Evolutionary conservation across 2,329 filamentous ascomycete genomes (phyloP).

Genomic region (Paecilomyces fulvus): DNA sequence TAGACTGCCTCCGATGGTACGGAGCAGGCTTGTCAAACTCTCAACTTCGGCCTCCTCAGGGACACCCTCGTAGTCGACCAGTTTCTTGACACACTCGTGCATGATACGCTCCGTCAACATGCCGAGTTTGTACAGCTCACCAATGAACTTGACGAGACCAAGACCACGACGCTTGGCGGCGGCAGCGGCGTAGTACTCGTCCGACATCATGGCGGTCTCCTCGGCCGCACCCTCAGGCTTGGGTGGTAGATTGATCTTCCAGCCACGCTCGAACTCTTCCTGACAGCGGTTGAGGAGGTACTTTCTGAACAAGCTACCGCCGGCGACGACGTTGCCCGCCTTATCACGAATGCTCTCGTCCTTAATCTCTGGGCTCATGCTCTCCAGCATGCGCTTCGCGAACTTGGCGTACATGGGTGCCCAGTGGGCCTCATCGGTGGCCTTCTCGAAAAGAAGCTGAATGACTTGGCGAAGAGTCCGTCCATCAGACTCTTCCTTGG

Average conservation of each 20-base stretch:
- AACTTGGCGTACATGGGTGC: conserved; percentile 98
- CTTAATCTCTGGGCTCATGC: conserved; percentile 88
- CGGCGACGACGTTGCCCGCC: conserved; percentile 76
- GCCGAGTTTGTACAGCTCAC: conserved; percentile 95
- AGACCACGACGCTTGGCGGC: conserved; percentile 94
- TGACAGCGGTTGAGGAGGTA: conserved; percentile 98
- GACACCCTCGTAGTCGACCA: conserved; percentile 87
- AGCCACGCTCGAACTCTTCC: conserved; percentile 96
- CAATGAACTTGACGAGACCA: conserved; percentile 97
- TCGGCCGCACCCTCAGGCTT: conserved; percentile 63
- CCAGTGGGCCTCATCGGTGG: conserved; percentile 97
- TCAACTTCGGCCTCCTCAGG: conserved; percentile 96
- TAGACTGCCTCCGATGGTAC: conserved; percentile 83
- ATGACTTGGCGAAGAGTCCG: conserved; percentile 95
- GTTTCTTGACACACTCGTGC: conserved; percentile 96
- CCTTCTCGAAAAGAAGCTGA: conserved; percentile 98
- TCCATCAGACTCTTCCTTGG: conserved; percentile 89
- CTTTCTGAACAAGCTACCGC: conserved; percentile 93
- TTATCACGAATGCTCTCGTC: conserved; percentile 94
- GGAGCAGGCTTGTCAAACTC: conserved; percentile 84
- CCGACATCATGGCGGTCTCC: conserved; percentile 77
- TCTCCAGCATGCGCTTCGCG: conserved; percentile 93
- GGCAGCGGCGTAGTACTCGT: conserved; percentile 91
- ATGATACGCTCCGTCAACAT: conserved; percentile 99
- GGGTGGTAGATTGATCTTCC: conserved; percentile 78